A percentile compares a stretch with the other conserved stretches of the same genome.
phyloP scores from a whole-genome alignment of 495 filamentous ascomycete species.

The Cudoniella acicularis region DNA sequence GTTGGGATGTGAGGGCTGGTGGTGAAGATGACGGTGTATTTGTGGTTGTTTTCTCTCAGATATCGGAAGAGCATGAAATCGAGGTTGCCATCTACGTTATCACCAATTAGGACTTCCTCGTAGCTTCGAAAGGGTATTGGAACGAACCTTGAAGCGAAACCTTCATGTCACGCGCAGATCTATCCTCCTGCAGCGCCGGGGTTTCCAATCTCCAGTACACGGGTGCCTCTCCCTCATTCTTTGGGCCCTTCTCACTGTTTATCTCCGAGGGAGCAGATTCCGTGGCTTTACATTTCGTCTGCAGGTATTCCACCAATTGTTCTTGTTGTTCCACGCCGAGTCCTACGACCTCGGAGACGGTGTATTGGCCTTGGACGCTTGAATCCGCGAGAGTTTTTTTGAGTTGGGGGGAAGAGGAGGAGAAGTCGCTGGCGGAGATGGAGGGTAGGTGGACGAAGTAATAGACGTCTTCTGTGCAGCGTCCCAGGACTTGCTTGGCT shows the following conservation, averaged over 20 bases:
- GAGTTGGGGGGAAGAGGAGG: constrained; percentile 57
- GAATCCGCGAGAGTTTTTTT: constrained; percentile 18
- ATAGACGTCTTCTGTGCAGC: constrained; percentile 76
- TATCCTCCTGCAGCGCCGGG: neutral
- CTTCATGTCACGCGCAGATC: neutral
- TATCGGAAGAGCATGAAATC: neutral
- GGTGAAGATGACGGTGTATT: constrained; percentile 45
- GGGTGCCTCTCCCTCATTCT: constrained; percentile 29
- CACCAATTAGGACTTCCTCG: neutral
- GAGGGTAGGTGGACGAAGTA: constrained; percentile 78
- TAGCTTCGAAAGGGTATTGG: neutral
- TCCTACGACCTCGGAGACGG: constrained; percentile 61
- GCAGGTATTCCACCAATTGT: constrained; percentile 25
- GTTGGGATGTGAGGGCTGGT: constrained; percentile 5
- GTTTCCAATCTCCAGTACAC: neutral
- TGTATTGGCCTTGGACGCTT: neutral
- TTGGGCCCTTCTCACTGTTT: constrained; percentile 53
- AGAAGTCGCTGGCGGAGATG: constrained; percentile 57
- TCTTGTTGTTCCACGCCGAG: constrained; percentile 38
- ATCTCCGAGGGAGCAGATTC: constrained; percentile 30
- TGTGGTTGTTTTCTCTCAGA: constrained; percentile 9
- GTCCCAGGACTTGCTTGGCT: constrained; percentile 46
- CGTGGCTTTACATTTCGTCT: constrained; percentile 18
- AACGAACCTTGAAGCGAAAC: neutral
- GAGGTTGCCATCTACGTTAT: neutral